Evolutionary conservation across 202 grass and related monocot species (phyloP).

Genomic region (Zizania palustris): DNA sequence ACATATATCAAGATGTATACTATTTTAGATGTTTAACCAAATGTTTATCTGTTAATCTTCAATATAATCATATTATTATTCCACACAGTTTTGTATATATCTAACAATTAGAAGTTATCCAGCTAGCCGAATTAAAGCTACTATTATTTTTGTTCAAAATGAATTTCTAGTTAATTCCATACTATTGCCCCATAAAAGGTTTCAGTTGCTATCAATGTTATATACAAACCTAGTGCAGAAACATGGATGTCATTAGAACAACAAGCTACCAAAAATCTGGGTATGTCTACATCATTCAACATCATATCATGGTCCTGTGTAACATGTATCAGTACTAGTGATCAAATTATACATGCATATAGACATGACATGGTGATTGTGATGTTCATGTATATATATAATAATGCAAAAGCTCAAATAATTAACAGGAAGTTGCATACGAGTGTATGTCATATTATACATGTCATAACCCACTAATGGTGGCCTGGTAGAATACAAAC

Average conservation of each 20-base stretch:
- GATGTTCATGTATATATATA: not conserved
- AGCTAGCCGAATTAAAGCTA: too few relatives aligned
- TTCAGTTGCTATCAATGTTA: not conserved
- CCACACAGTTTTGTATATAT: too few relatives aligned
- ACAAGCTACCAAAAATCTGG: not conserved
- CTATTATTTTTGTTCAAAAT: too few relatives aligned
- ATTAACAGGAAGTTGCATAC: not conserved
- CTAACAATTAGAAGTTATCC: too few relatives aligned
- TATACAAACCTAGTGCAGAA: not conserved
- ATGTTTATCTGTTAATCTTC: not conserved
- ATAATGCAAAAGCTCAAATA: not conserved
- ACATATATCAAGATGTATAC: not conserved
- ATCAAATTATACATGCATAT: too few relatives aligned
- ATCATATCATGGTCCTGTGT: not conserved
- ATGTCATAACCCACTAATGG: conserved; percentile 6
- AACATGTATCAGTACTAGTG: not conserved
- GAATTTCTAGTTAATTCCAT: too few relatives aligned
- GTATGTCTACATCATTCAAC: not conserved
- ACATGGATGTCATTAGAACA: not conserved
- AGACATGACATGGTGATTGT: not conserved
- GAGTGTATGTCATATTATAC: not conserved
- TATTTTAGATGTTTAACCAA: not conserved
- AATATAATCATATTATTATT: not conserved
- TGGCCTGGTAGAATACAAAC: not conserved
- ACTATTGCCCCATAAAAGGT: too few relatives aligned